Base-by-base conservation (phyloP, 2,329 filamentous ascomycete genomes). In the Didymella pinodella region DNA sequence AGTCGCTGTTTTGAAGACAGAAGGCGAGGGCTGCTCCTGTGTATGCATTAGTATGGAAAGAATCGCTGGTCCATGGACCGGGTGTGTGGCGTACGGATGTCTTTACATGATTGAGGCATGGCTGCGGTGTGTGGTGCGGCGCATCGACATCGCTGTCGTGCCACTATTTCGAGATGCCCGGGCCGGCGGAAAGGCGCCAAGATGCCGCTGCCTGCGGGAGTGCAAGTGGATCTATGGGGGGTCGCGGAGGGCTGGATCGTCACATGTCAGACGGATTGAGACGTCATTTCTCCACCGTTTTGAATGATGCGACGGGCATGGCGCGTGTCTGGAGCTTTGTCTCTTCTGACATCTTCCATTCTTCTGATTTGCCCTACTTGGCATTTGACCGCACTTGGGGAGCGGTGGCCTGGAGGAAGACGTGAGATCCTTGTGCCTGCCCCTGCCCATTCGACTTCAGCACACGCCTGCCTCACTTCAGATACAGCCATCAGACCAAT, bases 51-150 rank as follows among this genome's bases (percentile, higher is more conserved):
- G 25, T 4, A 4, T 28, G 5, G 34, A 38, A 5, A 11, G 4
- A 29, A 8, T 29, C 28, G 28, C 28, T 11, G 11, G 11, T 14
- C 31, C 31, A 14, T 12, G 4, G 11, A 5, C 6, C 4, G 31
- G 11, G 31, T 12, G 14, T 5, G 10, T 14, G 31, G 14, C 31
- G 68, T 86, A 98, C 94, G 88, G 76, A 99, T 91, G 79, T 98
- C 94, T 87, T 93, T 92, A 82, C 95, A 99, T 64, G 94, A 97
- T 79, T 91, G 93, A 58, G 94, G 93, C 95, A 98, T 97, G 22
- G 28, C 68, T 62, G 53, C 49, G 44, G 48, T 25, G 16, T 45
- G 44, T 29, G 29, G 10, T 44, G 55, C 55, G 55, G 55, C 55
- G 55, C 55, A 49, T 31, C 7, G n/a, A 32, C 20, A 26, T 47